phyloP scores from a whole-genome alignment of 83 land plant species.

The Thuja plicata region DNA sequence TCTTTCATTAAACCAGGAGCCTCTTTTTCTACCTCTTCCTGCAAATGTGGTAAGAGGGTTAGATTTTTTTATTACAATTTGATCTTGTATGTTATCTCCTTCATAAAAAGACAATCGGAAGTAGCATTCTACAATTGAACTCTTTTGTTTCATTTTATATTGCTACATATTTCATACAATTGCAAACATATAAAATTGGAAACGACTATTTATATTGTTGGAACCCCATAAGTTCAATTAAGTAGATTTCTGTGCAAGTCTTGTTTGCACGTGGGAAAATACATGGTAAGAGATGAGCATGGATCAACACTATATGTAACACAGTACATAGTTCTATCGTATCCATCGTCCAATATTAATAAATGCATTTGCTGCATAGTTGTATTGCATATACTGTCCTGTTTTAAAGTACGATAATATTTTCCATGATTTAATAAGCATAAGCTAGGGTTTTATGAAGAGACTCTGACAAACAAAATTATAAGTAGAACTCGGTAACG shows the following conservation, averaged over 20 bases:
- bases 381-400: not conserved
- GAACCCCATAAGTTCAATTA: not conserved
- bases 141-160: not conserved
- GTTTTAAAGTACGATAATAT: not conserved
- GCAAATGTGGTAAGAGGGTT: constrained; percentile 13
- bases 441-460: not conserved
- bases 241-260: not conserved
- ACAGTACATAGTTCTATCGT: not conserved
- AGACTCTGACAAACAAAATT: not conserved
- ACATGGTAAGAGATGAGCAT: not conserved
- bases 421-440: not conserved
- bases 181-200: not conserved
- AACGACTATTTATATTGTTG: not conserved
- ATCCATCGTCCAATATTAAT: not conserved
- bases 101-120: constrained; percentile 15
- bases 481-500: not conserved
- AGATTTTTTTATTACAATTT: not conserved
- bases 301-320: not conserved
- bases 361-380: not conserved
- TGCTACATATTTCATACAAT: not conserved
- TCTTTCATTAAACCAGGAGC: constrained; percentile 97
- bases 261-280: not conserved
- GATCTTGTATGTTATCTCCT: constrained; percentile 36
- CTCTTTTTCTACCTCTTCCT: constrained; percentile 85
- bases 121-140: not conserved